Evolutionary conservation across 1,284 basidiomycete genomes (phyloP), one percentile per base, ranked within the genome.

Genomic region (Schizophyllum commune): DNA sequence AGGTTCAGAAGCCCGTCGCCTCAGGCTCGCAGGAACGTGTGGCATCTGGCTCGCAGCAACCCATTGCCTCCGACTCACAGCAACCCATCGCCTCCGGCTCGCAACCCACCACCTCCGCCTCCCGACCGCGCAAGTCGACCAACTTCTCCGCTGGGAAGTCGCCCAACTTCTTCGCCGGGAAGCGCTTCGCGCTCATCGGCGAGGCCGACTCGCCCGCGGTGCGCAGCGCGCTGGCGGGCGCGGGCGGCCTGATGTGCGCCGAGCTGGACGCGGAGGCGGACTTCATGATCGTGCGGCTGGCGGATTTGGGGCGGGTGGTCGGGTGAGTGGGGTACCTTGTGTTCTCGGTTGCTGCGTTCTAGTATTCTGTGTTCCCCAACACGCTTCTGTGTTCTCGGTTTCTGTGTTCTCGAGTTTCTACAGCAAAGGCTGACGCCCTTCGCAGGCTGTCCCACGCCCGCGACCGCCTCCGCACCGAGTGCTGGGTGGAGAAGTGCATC

Each of bases 401-500:
- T n/a, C n/a, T n/a, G n/a, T n/a, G n/a, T n/a, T n/a, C n/a, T n/a
- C n/a, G n/a, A n/a, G n/a, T n/a, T n/a, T n/a, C n/a, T n/a, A n/a
- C n/a, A n/a, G n/a, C n/a, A n/a, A n/a, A n/a, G n/a, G n/a, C n/a
- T n/a, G n/a, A n/a, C n/a, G n/a, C 56, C 71, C 4, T 76, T 79
- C 21, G 86, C 88, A 66, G 66, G 70, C 4, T 80, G 84, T 58
- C 72, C 74, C 13, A 32, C 56, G 0, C 67, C 76, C 79, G 79
- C 52, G 61, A 65, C 0, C 86, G 85, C 67, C 89, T 85, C 68
- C 79, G 91, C 52, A 92, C 90, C 0, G 90, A 92, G 69, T 92
- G 89, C 67, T 92, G 90, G 90, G 75, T 92, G 0, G 90, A 92
- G 70, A 81, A 82, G 58, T 92, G 88, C 65, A 77, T 92, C 13